phyloP scores from a whole-genome alignment of 2,329 filamentous ascomycete species.

The Cercospora canescens region DNA sequence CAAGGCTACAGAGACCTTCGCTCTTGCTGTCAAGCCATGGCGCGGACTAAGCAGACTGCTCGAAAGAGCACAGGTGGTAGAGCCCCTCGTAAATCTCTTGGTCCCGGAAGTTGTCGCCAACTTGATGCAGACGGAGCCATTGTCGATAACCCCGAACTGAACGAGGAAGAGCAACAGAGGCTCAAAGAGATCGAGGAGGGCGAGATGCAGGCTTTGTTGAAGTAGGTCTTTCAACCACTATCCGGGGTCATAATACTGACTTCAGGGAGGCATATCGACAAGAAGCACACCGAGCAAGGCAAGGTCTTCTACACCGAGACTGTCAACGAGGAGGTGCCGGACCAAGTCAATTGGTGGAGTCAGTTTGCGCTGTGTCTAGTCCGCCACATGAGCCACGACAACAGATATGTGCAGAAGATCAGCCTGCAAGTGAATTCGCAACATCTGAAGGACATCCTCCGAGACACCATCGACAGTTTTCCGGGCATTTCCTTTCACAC shows the following conservation, averaged over 20 bases:
- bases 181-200: conserved; percentile 31
- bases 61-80: conserved; percentile 17
- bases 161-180: conserved; percentile 25
- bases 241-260: background rate
- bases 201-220: conserved; percentile 29
- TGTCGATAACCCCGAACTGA: conserved; percentile 25
- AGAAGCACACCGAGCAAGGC: conserved; percentile 31
- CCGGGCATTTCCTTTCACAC: conserved; percentile 34
- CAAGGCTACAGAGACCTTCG: background rate
- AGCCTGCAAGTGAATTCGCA: conserved; percentile 32
- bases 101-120: background rate
- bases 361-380: conserved; percentile 28
- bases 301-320: conserved; percentile 32
- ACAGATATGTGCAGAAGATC: conserved; percentile 23
- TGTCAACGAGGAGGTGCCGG: conserved; percentile 29
- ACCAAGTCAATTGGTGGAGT: conserved; percentile 32
- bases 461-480: conserved; percentile 27
- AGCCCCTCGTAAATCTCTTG: conserved; percentile 1
- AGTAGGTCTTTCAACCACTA: background rate
- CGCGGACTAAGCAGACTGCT: conserved; percentile 24
- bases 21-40: conserved; percentile 12
- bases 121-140: conserved; percentile 11
- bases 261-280: conserved; percentile 27
- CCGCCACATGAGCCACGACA: conserved; percentile 19
- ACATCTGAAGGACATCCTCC: conserved; percentile 33